phyloP scores from a whole-genome alignment of 176 grass and related monocot species.

The Areca catechu region DNA sequence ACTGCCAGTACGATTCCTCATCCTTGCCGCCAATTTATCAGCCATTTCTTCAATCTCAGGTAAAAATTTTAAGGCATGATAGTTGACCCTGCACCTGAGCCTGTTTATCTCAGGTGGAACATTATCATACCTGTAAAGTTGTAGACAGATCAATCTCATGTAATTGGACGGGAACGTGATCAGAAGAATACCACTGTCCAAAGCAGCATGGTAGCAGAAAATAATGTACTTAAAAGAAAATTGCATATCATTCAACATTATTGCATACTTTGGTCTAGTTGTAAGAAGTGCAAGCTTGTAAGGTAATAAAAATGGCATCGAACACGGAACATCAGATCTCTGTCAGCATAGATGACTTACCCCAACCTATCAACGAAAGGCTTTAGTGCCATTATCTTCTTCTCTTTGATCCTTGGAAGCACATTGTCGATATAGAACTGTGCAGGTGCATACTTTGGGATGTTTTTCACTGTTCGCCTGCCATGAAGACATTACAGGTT shows the following conservation, averaged over 20 bases:
- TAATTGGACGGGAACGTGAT: too few relatives aligned
- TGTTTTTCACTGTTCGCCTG: constrained; percentile 92
- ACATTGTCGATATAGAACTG: constrained; percentile 98
- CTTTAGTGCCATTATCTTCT: constrained; percentile 98
- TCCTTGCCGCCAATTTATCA: constrained; percentile 77
- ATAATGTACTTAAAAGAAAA: too few relatives aligned
- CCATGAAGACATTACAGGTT: neutral
- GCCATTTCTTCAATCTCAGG: constrained; percentile 96
- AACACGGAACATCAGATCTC: constrained; percentile 5
- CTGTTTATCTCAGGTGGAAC: constrained; percentile 95
- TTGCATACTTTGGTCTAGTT: too few relatives aligned
- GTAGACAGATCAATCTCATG: too few relatives aligned
- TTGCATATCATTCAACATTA: too few relatives aligned
- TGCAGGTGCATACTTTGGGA: constrained; percentile 93
- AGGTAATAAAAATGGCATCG: too few relatives aligned
- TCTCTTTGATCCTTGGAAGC: constrained; percentile 96
- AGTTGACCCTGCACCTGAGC: constrained; percentile 94
- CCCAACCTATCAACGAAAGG: constrained; percentile 95
- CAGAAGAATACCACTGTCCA: too few relatives aligned
- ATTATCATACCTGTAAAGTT: constrained; percentile 83
- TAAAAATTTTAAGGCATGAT: constrained; percentile 97
- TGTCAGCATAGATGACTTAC: constrained; percentile 39
- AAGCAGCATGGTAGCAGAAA: too few relatives aligned
- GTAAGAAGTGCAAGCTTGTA: too few relatives aligned
- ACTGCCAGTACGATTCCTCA: constrained; percentile 75